Percentiles rank a stretch among this genome's conserved stretches.
These are phyloP conservation scores for Hippophae tibetana DNA, from an alignment of 306 rosid species.

Conservation along the genomic window DNA sequence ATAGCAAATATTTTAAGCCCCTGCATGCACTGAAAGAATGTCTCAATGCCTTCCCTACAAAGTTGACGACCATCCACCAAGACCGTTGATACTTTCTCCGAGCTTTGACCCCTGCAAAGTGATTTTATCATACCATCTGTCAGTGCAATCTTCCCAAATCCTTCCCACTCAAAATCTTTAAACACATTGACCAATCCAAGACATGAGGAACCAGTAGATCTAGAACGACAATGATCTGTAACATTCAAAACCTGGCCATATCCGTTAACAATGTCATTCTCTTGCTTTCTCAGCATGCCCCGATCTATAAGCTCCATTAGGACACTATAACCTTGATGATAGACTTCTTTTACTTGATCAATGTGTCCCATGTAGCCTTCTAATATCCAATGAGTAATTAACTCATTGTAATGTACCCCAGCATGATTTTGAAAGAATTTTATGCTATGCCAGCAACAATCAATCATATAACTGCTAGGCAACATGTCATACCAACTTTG, in stretches of 20 bases:
- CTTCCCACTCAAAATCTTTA: constrained; percentile 10
- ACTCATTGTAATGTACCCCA: constrained; percentile 27
- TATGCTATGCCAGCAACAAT: constrained; percentile 25
- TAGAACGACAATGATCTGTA: constrained; percentile 2
- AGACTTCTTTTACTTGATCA: constrained; percentile 18
- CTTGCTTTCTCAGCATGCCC: constrained; percentile 17
- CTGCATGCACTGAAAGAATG: constrained; percentile 5
- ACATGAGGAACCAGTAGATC: constrained; percentile 9
- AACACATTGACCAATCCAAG: constrained; percentile 23
- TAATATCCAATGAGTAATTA: constrained; percentile 33
- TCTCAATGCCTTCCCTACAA: constrained; percentile 8
- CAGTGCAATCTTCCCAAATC: constrained; percentile 15
- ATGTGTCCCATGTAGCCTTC: constrained; percentile 21
- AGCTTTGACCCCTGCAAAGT: neutral
- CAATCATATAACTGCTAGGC: neutral
- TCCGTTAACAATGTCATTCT: constrained; percentile 13
- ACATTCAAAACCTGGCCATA: neutral
- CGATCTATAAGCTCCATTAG: constrained; percentile 23
- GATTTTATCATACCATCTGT: constrained; percentile 20
- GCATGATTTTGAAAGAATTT: constrained; percentile 8
- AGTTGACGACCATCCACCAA: constrained; percentile 22
- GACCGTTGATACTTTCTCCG: constrained; percentile 15
- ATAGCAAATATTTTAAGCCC: constrained; percentile 14
- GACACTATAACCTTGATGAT: constrained; percentile 15
- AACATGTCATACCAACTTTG: constrained; percentile 14